phyloP scores from a whole-genome alignment of 2,329 filamentous ascomycete genomes.

The Basipetospora sp. region DNA sequence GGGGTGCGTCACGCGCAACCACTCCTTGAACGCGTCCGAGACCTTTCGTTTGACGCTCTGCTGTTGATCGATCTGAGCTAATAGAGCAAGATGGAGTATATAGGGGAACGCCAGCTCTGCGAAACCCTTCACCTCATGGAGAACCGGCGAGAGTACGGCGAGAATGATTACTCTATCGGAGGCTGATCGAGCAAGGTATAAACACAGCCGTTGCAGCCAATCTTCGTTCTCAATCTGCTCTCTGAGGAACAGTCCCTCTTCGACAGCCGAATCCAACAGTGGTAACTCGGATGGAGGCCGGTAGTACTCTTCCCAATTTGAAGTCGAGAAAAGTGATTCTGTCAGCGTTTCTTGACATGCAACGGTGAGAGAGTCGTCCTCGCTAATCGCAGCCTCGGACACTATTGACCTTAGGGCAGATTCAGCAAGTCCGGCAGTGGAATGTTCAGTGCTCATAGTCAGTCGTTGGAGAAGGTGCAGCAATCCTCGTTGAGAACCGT shows the following conservation, averaged over 20 bases:
- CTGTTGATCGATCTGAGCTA: conserved; percentile 49
- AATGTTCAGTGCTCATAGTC: conserved; percentile 41
- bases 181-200: conserved; percentile 7
- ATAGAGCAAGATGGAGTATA: conserved; percentile 67
- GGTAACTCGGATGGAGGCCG: conserved; percentile 37
- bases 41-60: conserved; percentile 45
- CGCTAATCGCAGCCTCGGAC: conserved; percentile 33
- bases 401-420: conserved; percentile 42
- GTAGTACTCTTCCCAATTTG: conserved; percentile 41
- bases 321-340: conserved; percentile 36
- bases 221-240: conserved; percentile 28
- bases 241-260: conserved; percentile 18
- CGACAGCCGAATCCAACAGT: conserved; percentile 2
- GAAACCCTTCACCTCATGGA: conserved; percentile 52
- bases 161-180: conserved; percentile 39
- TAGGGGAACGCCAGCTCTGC: conserved; percentile 66
- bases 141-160: conserved; percentile 49
- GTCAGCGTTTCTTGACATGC: conserved; percentile 38
- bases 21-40: conserved; percentile 49
- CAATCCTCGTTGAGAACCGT: conserved; percentile 48
- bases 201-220: conserved; percentile 50
- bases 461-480: conserved; percentile 47
- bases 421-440: conserved; percentile 45
- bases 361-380: conserved; percentile 32
- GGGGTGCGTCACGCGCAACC: conserved; percentile 33